phyloP scores from a whole-genome alignment of 192 early-diverging fungal species.

The Linnemannia zychae region DNA sequence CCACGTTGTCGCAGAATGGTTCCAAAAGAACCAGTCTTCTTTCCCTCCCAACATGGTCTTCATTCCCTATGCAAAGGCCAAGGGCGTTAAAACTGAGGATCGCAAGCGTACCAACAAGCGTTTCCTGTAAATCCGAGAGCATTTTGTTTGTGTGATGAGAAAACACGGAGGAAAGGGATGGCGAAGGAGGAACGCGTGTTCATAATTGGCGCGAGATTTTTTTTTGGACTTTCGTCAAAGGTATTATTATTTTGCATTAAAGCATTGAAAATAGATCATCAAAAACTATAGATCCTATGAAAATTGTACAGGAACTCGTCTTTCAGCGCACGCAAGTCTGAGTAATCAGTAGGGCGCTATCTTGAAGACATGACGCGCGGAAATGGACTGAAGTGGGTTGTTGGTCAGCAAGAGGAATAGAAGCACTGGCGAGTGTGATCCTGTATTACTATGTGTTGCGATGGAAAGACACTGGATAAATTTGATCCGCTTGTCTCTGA shows the following conservation, averaged over 20 bases:
- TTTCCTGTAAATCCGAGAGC: slow-evolving; percentile 25
- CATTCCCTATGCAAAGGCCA: slow-evolving; percentile 57
- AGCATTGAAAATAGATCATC: not conserved
- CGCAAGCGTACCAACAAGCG: slow-evolving; percentile 53
- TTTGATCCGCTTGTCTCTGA: not conserved
- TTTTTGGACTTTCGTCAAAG: not conserved
- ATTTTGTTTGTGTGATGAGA: not conserved
- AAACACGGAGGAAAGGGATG: not conserved
- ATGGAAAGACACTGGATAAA: not conserved
- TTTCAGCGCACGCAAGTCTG: not conserved
- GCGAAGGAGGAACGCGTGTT: not conserved
- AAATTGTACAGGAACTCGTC: not conserved
- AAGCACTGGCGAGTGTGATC: too few relatives aligned
- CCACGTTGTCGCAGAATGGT: slow-evolving; percentile 60
- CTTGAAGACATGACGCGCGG: not conserved
- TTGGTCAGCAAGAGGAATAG: not conserved
- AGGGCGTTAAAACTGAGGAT: slow-evolving; percentile 48
- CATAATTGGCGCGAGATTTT: not conserved
- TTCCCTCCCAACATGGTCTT: slow-evolving; percentile 59
- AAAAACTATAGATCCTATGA: not conserved
- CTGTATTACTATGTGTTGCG: too few relatives aligned
- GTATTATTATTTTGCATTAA: slow-evolving; percentile 1
- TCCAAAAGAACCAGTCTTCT: slow-evolving; percentile 44
- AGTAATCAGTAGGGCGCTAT: not conserved
- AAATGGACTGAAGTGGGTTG: not conserved